Evolutionary conservation across 257 asterid species (phyloP), one percentile per base, ranked within the genome.

Genomic region (Thymus quinquecostatus): DNA sequence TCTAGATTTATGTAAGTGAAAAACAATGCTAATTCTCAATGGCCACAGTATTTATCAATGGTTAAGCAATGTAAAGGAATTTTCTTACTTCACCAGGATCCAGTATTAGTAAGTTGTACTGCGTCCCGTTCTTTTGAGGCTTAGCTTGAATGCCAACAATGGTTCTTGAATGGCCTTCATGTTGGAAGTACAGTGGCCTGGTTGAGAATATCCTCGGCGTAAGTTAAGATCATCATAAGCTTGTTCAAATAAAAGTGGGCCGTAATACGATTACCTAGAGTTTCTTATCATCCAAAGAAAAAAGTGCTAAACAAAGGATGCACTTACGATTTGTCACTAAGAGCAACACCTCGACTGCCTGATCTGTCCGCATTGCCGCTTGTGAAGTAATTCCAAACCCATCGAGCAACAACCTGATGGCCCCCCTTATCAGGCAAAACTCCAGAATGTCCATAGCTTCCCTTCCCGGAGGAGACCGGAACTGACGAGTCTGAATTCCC

Each of bases 121-220:
- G 88, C 53, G 49, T 75, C 66, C 95, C 90, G 12, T 80, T 84
- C 74, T 41, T 85, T 78, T 79, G 86, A 45, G 48, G 83, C 79
- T 75, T 89, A 71, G 80, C 86, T 77, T 94, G 98, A 80, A 94
- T 86, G 73, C 98, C 98, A 14, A 91, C 84, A 11, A 94, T 89
- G 73, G 97, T 94, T 86, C 98, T 91, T 40, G 98, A 94, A 75
- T 94, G 86, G 47, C 97, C 97, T 64, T 94, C 91, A 70, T 91
- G 96, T 82, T 94, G 97, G 82, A 94, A 91, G 81, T 94, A 94
- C 84, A 89, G 73, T 34, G 98, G 98, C 84, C 97, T 94, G 87
- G 64, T 60, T 65, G 69, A 48, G 28, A 72, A 82, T 21, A 21
- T 66, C 48, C 40, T 74, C 55, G 74, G 43, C 60, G 34, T 60